Percentiles rank a stretch among this genome's conserved stretches.
Conservation (phyloP, 2,329 filamentous ascomycete species). For the Emergomyces africanus region DNA sequence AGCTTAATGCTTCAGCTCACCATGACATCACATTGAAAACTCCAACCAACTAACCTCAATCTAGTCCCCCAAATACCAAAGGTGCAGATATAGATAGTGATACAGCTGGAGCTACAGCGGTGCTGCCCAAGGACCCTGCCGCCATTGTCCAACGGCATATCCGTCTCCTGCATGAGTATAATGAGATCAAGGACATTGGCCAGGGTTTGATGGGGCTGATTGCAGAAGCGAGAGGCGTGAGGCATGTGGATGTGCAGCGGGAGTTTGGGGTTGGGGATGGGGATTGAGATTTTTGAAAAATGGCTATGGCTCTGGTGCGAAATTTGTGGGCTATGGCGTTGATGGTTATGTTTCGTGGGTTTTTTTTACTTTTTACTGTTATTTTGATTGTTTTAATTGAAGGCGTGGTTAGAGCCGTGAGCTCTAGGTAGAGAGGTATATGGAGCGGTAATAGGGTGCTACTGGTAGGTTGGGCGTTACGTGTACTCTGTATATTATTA, state of each 20-base stretch:
- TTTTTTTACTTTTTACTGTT: not conserved
- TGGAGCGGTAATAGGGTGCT: not conserved
- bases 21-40: not conserved
- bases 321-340: not conserved
- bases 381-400: not conserved
- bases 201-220: slow-evolving; percentile 54
- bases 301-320: no score
- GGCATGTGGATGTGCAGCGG: slow-evolving; percentile 33
- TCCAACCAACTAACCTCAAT: not conserved
- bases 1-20: no score
- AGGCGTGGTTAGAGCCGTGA: not conserved
- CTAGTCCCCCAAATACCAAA: slow-evolving; percentile 8
- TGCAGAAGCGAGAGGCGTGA: slow-evolving; percentile 49
- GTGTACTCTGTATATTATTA: not conserved
- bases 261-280: slow-evolving; percentile 27
- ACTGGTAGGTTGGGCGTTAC: not conserved
- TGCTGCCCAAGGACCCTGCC: slow-evolving; percentile 30
- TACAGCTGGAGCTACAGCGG: not conserved
- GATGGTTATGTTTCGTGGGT: no score
- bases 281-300: slow-evolving; percentile 21
- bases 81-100: not conserved
- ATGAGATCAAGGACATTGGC: slow-evolving; percentile 57
- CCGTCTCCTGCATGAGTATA: slow-evolving; percentile 53
- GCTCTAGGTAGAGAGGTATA: not conserved
- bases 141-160: slow-evolving; percentile 51